Evolutionary conservation across 306 rosid species (phyloP), one percentile per base, ranked within the genome.

Genomic region (Dicorynia guianensis): DNA sequence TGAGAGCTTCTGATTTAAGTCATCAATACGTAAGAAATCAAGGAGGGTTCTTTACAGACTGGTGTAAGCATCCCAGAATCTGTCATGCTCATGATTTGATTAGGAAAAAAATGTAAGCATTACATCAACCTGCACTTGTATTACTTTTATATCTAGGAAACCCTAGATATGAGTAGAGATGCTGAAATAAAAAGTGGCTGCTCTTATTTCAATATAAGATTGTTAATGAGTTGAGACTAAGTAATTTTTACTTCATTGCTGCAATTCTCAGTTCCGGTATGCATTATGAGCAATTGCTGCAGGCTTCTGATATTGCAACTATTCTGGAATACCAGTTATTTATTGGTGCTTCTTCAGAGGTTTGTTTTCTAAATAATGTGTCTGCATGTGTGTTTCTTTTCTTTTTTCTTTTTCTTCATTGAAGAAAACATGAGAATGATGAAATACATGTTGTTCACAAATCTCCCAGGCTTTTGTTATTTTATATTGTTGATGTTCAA

Each of bases 321-420:
- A 4, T 15, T 53, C 7, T 84, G 33, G 88, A 84, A 74, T 6
- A 46, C 47, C 7, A n/a, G 34, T 76, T 81, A 18, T 82, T 81
- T 74, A 7, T 8, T 3, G 63, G 7, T 15, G 83, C 91, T 73
- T 11, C 79, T 81, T 81, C 88, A n/a, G 44, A 79, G 88, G 92
- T 88, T 33, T 73, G 79, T 76, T 38, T 57, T 20, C 40, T 38
- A 19, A 14, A 58, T 38, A n/a, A 62, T 70, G 14, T 55, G 36
- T 43, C 35, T 57, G 14, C 20, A 15, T 11, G n/a, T 62, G 39
- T 42, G 49, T 6, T 35, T 3, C n/a, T 68, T 54, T 4, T n/a
- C 11, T 38, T 30, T 58, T 8, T 25, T 25, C 30, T 25, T 25
- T 25, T 25, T 25, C n/a, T 14, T 38, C 33, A 48, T 8, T 64